Percentiles rank a stretch among this genome's conserved stretches.
These are phyloP conservation scores for Starmerella geochares DNA, from an alignment of 805 yeast genomes.

Conservation along the genomic window DNA sequence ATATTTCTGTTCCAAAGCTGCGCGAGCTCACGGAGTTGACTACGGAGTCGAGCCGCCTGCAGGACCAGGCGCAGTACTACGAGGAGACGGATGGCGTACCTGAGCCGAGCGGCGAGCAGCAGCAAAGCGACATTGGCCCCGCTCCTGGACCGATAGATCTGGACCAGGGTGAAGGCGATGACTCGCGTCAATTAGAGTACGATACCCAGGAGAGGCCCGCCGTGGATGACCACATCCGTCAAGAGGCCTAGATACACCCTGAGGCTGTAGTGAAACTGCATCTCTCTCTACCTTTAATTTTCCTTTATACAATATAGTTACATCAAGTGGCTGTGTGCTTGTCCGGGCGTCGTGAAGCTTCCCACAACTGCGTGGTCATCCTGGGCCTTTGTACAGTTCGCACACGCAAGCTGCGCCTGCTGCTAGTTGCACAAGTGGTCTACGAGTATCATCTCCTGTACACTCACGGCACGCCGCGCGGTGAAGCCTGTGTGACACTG, in stretches of 20 bases:
- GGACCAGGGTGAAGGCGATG: background rate
- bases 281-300: too few relatives aligned
- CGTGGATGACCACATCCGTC: background rate
- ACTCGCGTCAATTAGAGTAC: background rate
- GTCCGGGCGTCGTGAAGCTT: too few relatives aligned
- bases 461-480: too few relatives aligned
- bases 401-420: too few relatives aligned
- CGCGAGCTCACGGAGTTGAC: slow-evolving; percentile 75
- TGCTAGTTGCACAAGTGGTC: too few relatives aligned
- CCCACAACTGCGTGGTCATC: too few relatives aligned
- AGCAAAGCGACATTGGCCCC: background rate
- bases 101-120: background rate
- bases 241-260: slow-evolving; percentile 2
- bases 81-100: background rate
- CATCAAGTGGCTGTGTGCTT: too few relatives aligned
- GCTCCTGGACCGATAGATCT: slow-evolving; percentile 2
- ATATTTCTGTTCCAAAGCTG: slow-evolving; percentile 80
- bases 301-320: too few relatives aligned
- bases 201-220: background rate
- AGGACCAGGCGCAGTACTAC: slow-evolving; percentile 8
- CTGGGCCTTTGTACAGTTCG: too few relatives aligned
- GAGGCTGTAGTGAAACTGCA: too few relatives aligned
- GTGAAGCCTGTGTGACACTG: too few relatives aligned
- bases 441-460: too few relatives aligned
- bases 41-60: slow-evolving; percentile 24